A percentile compares a stretch with the other conserved stretches of the same genome.
Conservation (phyloP, 177 flowering plant species). For the Vitis hybrid region DNA sequence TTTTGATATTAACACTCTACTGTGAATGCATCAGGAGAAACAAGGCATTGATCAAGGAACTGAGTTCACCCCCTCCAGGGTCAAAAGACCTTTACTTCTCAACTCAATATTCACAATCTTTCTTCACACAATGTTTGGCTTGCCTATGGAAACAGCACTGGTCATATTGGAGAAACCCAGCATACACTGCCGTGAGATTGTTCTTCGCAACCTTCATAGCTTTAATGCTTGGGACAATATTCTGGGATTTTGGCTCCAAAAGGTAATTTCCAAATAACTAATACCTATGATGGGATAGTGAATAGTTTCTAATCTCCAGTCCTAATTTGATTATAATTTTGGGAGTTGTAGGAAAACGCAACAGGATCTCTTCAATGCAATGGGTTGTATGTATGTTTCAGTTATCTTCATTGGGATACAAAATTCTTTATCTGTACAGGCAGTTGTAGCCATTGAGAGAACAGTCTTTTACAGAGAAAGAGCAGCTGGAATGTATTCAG, state of each 20-base stretch:
- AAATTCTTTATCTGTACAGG: slow-evolving; percentile 14
- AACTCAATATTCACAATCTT: slow-evolving; percentile 18
- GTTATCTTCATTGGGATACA: slow-evolving; percentile 1
- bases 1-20: background rate
- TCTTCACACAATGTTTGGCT: slow-evolving; percentile 17
- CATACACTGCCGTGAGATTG: slow-evolving; percentile 25
- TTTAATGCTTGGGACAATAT: slow-evolving; percentile 22
- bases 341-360: slow-evolving; percentile 8
- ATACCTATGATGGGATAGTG: background rate
- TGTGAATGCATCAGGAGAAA: slow-evolving; percentile 7
- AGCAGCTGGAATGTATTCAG: slow-evolving; percentile 23
- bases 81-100: slow-evolving; percentile 20
- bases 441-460: slow-evolving; percentile 17
- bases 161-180: slow-evolving; percentile 26
- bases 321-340: background rate
- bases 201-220: slow-evolving; percentile 20
- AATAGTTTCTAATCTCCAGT: background rate
- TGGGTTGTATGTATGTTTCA: slow-evolving; percentile 17
- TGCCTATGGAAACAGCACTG: slow-evolving; percentile 23
- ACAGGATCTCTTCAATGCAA: slow-evolving; percentile 18
- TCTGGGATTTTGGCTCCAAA: slow-evolving; percentile 23
- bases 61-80: slow-evolving; percentile 20
- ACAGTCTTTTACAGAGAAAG: slow-evolving; percentile 18
- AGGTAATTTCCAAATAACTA: slow-evolving; percentile 4
- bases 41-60: slow-evolving; percentile 16